Evolutionary conservation across 129 eudicot species (phyloP), one percentile per base, ranked within the genome.

Genomic region (Oenanthe sinensis): DNA sequence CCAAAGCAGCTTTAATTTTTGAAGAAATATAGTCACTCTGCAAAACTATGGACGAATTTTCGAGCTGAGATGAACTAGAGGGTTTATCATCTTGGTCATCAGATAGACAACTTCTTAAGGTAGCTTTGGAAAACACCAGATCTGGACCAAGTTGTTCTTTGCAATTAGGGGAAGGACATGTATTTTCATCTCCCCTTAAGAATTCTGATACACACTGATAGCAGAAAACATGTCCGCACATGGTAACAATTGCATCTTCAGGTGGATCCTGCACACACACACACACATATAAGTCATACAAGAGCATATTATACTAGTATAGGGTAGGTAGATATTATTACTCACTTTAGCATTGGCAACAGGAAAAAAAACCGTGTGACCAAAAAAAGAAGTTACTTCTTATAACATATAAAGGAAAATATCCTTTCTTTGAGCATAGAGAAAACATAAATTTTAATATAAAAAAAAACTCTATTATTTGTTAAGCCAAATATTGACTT

Each of bases 191-290:
- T 72, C 97, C 96, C 47, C 92, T 90, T 72, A 95, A 65, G 73
- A 83, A 80, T 78, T 95, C 97, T 4, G 92, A 86, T 46, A 95
- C 96, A 81, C 98, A 95, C 77, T 95, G 98, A 82, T 90, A 88
- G 79, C 98, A 95, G 78, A 88, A 95, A 40, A 95, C 98, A 79
- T 95, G 98, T 79, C 94, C 93, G 63, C 98, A 95, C 55, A 87
- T 85, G 28, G 98, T 90, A 72, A 95, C 88, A 63, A 95, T 93
- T 50, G 94, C 96, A 90, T 95, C 95, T 84, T 95, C 97, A 30
- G 98, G 97, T 77, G 96, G 91, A 83, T 95, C 98, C 98, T 95
- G 86, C 26, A 45, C 11, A 46, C 36, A 33, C 36, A n/a, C 2
- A n/a, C 6, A 46, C 26, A 74, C 28, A 24, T n/a, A 26, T 46